phyloP scores from a whole-genome alignment of 2,329 filamentous ascomycete genomes.

The Monilinia polystroma region DNA sequence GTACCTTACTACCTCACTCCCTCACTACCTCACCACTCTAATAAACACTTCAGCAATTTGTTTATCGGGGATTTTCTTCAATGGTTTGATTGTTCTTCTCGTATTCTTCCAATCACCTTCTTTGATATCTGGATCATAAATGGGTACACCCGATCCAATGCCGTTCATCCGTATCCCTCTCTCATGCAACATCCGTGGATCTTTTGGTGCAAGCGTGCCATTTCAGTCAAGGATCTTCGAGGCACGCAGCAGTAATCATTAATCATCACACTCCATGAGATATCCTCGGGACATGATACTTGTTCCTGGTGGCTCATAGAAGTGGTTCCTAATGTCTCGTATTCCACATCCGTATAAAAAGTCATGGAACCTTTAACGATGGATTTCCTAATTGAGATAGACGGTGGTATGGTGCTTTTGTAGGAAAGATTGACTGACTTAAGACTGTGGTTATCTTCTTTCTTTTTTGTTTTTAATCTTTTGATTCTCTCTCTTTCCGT shows the following conservation, averaged over 20 bases:
- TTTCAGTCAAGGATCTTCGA: not conserved
- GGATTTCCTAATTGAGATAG: not conserved
- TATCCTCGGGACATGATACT: not conserved
- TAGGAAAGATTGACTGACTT: not conserved
- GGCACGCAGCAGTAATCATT: not conserved
- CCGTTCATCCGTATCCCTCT: not conserved
- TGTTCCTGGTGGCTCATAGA: constrained; percentile 14
- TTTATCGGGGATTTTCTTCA: not conserved
- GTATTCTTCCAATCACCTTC: constrained; percentile 1
- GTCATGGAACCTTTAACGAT: not conserved
- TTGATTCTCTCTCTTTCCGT: not conserved
- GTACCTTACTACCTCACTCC: no score
- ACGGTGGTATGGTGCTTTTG: no score
- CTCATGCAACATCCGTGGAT: not conserved
- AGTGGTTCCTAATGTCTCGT: constrained; percentile 3
- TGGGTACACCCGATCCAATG: not conserved
- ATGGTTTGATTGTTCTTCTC: not conserved
- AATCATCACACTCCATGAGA: not conserved
- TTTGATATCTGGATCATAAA: not conserved
- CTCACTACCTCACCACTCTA: no score
- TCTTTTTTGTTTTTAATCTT: not conserved
- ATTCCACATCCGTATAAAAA: constrained; percentile 9
- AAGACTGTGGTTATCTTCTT: not conserved
- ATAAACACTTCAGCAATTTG: not conserved
- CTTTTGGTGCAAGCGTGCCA: not conserved